Evolutionary conservation across 768 basidiomycete species (phyloP), one percentile per base, ranked within the genome.

Genomic region (Brasilioporus rufonigricans): DNA sequence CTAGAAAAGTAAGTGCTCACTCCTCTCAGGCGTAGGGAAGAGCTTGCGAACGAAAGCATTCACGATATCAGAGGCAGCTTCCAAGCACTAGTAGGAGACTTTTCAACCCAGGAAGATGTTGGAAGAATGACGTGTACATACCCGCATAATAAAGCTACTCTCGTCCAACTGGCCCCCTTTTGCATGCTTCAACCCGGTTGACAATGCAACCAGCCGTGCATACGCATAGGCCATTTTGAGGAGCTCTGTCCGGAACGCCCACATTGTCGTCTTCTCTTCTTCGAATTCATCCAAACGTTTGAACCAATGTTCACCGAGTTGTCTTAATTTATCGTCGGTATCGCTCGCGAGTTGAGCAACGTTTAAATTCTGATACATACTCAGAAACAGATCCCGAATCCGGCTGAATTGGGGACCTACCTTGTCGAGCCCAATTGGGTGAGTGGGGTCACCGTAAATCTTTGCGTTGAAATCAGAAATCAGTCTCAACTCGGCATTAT

Each of bases 361-460:
- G 56, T 90, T 83, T 7, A 84, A 74, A 29, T 77, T 76, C 88
- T 89, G 54, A 7, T 13, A 13, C 3, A 11, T 8, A 11, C 52
- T 66, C 39, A 59, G 48, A 18, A 47, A 53, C 26, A 4, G 40
- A 38, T 16, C 44, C 18, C 9, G 6, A 23, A 19, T 29, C 45
- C 40, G 32, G 19, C 19, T 18, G 23, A 47, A 33, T 24, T 16
- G 31, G 27, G 35, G 13, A 35, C 39, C 16, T 14, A 85, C 89
- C 80, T 83, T 89, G 68, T 91, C 89, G 57, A 91, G 70, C 0
- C 89, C 88, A 16, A 83, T 87, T 0, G 89, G 88, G 58, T 88
- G 86, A 44, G 77, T 73, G 6, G 87, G 86, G 67, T 91, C 80
- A 61, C 81, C 89, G 65, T 89, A 85, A 21, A 93, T 85, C 64